phyloP scores from a whole-genome alignment of 2,329 filamentous ascomycete genomes.

The Cladosporium austrohemisphaericum region DNA sequence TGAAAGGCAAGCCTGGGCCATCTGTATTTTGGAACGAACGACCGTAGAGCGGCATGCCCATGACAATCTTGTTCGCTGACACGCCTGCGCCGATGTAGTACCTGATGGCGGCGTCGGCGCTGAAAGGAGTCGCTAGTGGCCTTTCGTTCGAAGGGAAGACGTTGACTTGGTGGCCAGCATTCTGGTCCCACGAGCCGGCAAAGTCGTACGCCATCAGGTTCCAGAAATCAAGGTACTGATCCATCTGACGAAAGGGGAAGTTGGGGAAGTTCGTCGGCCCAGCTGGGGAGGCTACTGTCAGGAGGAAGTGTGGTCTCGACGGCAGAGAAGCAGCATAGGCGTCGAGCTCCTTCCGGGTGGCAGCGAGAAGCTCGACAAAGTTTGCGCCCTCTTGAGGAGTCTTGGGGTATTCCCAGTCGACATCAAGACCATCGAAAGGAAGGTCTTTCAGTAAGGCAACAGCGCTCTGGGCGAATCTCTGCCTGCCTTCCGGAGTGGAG shows the following conservation, averaged over 20 bases:
- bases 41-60: conserved; percentile 90
- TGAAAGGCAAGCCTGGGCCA: conserved; percentile 65
- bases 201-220: conserved; percentile 50
- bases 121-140: conserved; percentile 70
- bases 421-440: conserved; percentile 60
- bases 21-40: conserved; percentile 75
- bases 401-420: conserved; percentile 48
- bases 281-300: conserved; percentile 42
- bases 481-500: conserved; percentile 58
- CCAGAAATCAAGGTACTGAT: conserved; percentile 42
- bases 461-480: conserved; percentile 64
- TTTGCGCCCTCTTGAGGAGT: conserved; percentile 37
- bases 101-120: conserved; percentile 64
- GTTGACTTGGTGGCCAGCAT: conserved; percentile 74
- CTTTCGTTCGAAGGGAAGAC: conserved; percentile 57
- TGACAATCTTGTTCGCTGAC: conserved; percentile 64
- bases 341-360: conserved; percentile 37
- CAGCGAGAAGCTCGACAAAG: conserved; percentile 35
- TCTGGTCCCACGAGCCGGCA: conserved; percentile 71
- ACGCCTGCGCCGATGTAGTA: conserved; percentile 63
- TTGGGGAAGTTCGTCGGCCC: conserved; percentile 41
- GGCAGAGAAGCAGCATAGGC: conserved; percentile 35
- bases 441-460: conserved; percentile 73
- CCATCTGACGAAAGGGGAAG: conserved; percentile 37
- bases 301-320: conserved; percentile 36